Base-by-base conservation (phyloP, 2,329 filamentous ascomycete genomes). In the Malbranchea cinnamomea region DNA sequence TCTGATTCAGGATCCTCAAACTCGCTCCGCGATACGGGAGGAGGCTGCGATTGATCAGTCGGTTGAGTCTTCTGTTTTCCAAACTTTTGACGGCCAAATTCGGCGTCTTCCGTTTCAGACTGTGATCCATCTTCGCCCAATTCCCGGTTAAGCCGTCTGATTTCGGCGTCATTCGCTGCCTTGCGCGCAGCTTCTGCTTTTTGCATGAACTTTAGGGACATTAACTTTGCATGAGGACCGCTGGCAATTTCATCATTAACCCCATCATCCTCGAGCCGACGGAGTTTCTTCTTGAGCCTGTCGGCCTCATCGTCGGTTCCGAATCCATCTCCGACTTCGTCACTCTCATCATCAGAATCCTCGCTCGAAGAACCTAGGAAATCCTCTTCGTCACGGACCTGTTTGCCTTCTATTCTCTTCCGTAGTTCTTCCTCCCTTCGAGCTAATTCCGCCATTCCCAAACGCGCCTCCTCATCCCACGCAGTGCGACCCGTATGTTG, bases 191-290 rank as follows among this genome's bases (percentile, higher is more conserved):
- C 78, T 46, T 94, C 85, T 2, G 84, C 82, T 41, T 78, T 83
- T 45, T 78, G 74, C 89, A 98, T 95, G 51, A 98, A 98, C 37
- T 82, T 81, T 77, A 98, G 83, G 30, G 70, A 68, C 54, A 81
- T 74, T 5, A 98, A 59, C 43, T 72, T 77, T 9, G 76, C 75
- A 41, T 68, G 64, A 0, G 69, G 68, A 11, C 49, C 49, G 21
- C 52, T 51, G 21, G 50, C 44, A 18, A 50, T 51, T 23, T 48
- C 46, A 2, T 50, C 50, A 22, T 47, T 45, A 3, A 42, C 45
- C 11, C 57, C 54, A 10, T 58, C 57, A 5, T 50, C 59, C 36
- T 58, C 60, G 8, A 72, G 48, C 20, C 61, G 57, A 21, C 52
- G 43, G 5, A 65, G 47, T 41, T 63, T 60, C 38, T 52, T 43